Base-by-base conservation (phyloP, 139 green algal species). In the Volvox reticuliferus region DNA sequence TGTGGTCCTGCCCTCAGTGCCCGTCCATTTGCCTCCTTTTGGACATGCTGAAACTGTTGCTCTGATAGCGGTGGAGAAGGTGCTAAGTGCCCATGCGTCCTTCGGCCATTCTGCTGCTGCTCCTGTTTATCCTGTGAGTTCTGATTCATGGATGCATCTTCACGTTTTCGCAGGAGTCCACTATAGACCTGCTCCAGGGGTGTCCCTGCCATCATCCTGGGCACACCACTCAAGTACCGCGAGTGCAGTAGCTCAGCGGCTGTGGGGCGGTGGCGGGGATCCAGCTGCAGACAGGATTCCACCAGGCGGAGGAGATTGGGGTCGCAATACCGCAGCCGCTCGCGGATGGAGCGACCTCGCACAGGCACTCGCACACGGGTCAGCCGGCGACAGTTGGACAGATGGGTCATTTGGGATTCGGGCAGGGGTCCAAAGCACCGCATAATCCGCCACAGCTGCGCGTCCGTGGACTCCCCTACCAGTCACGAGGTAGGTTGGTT, bases 391-490 rank as follows among this genome's bases (percentile, higher is more conserved):
- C 91, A 67, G 18, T 33, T 36, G 2, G 84, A 24, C 78, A 96
- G 88, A 61, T 82, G 83, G 12, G 67, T 75, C 65, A 71, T 75
- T 55, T 96, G 93, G 32, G 69, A 9, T 12, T 67, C 32, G 0
- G 92, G 91, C 32, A 98, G 93, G 22, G 50, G 65, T 0, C 95
- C 94, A 37, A 97, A 86, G 65, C 90, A 92, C 75, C 92, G 92
- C 77, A 96, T 92, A n/a, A 97, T 95, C 50, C 94, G 93, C 91
- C 94, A 97, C 79, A 98, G 93, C 95, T 97, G 95, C 82, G 97
- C 95, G 14, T 96, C 91, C 92, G 97, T 96, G 35, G 83, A 88
- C 55, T 50, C 76, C 50, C 63, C 79, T 87, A n/a, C 79, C 21
- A 68, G 33, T 24, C 37, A 85, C 37, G 79, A 20, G 32, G 32